These are phyloP conservation scores for Aspergillus pseudonomiae DNA, from an alignment of 2,329 filamentous ascomycete species.

Conservation along the genomic window DNA sequence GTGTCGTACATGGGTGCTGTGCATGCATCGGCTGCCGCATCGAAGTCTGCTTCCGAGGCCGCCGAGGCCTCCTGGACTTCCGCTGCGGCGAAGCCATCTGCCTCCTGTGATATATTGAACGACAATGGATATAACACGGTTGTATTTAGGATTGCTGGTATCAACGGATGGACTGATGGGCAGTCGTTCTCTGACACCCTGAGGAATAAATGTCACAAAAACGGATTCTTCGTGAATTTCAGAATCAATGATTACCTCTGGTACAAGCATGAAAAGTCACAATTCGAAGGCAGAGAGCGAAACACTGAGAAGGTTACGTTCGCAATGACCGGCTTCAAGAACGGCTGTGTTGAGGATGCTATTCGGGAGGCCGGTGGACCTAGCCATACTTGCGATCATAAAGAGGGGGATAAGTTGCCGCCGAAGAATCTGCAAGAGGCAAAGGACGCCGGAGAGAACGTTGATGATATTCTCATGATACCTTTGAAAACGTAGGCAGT, in stretches of 20 bases:
- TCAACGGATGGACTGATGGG: background rate
- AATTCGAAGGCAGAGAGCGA: background rate
- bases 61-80: background rate
- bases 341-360: background rate
- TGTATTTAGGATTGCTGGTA: background rate
- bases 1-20: too few relatives aligned
- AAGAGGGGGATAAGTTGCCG: background rate
- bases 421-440: background rate
- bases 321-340: background rate
- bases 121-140: background rate
- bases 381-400: background rate
- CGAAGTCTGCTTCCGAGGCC: background rate
- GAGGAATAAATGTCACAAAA: background rate
- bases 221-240: background rate
- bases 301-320: background rate
- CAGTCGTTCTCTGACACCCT: background rate
- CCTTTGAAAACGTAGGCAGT: background rate
- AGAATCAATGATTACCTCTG: background rate
- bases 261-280: background rate
- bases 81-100: background rate
- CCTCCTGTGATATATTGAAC: background rate
- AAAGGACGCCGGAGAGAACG: background rate
- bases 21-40: background rate
- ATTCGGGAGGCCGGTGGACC: background rate
- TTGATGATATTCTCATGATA: background rate